Evolutionary conservation across 768 basidiomycete genomes (phyloP).

Genomic region (Tylopilus sp.): DNA sequence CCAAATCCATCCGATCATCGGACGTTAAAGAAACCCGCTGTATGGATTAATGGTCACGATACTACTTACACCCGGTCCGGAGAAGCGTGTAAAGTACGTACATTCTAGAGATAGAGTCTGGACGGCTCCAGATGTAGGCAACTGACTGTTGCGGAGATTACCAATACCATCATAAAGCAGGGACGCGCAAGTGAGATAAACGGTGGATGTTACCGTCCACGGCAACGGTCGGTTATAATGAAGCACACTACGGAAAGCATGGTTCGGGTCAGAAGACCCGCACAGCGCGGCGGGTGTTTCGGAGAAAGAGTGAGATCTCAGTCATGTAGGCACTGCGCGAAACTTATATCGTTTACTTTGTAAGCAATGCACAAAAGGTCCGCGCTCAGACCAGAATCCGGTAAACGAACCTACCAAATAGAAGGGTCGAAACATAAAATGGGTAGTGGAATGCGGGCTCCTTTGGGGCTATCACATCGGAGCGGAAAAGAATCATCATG

Average conservation of each 20-base stretch:
- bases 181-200: slow-evolving; percentile 15
- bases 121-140: slow-evolving; percentile 6
- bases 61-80: slow-evolving; percentile 9
- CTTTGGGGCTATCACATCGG: slow-evolving; percentile 22
- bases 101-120: slow-evolving; percentile 15
- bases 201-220: slow-evolving; percentile 2
- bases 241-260: slow-evolving; percentile 1
- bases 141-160: slow-evolving; percentile 1
- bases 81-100: slow-evolving; percentile 17
- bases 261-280: slow-evolving; percentile 1
- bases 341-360: background rate
- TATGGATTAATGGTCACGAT: slow-evolving; percentile 8
- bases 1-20: slow-evolving; percentile 18
- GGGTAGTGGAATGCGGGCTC: background rate
- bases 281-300: slow-evolving; percentile 5
- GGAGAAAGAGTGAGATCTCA: background rate
- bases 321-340: slow-evolving; percentile 2
- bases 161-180: slow-evolving; percentile 8
- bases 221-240: background rate
- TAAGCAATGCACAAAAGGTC: background rate
- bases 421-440: background rate
- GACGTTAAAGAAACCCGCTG: slow-evolving; percentile 11
- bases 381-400: background rate
- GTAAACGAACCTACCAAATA: background rate
- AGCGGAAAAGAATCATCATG: slow-evolving; percentile 5